Evolutionary conservation across 2,329 filamentous ascomycete species (phyloP).

Genomic region (Xylariaceae sp.): DNA sequence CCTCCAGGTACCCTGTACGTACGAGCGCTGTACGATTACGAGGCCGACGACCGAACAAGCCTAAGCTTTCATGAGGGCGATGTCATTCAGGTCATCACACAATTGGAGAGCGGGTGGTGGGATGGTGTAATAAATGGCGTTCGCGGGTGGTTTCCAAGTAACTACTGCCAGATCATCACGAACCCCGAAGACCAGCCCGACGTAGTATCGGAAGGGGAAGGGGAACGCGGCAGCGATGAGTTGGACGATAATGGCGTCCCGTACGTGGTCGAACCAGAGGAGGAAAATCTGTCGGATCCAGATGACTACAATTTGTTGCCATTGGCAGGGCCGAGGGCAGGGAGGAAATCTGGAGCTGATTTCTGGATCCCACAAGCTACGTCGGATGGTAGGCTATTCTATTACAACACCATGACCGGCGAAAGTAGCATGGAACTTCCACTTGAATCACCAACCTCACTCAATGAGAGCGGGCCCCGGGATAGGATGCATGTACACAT

Average conservation of each 20-base stretch:
- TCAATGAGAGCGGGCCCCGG: slow-evolving; percentile 81
- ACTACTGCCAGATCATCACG: slow-evolving; percentile 90
- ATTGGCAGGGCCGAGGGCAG: slow-evolving; percentile 65
- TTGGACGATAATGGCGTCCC: slow-evolving; percentile 66
- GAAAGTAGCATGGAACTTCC: slow-evolving; percentile 94
- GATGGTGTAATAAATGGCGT: slow-evolving; percentile 97
- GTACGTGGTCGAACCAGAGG: slow-evolving; percentile 72
- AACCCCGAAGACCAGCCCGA: slow-evolving; percentile 76
- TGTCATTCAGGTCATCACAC: slow-evolving; percentile 97
- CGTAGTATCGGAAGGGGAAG: slow-evolving; percentile 58
- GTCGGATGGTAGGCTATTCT: slow-evolving; percentile 88
- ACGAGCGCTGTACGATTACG: slow-evolving; percentile 95
- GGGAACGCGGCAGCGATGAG: slow-evolving; percentile 65
- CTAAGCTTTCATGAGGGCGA: slow-evolving; percentile 96
- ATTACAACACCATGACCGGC: slow-evolving; percentile 97
- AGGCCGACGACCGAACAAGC: slow-evolving; percentile 95
- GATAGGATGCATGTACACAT: slow-evolving; percentile 89
- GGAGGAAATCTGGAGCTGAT: slow-evolving; percentile 78
- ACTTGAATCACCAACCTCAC: slow-evolving; percentile 83
- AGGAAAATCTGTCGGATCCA: slow-evolving; percentile 68
- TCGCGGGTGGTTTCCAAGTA: slow-evolving; percentile 98
- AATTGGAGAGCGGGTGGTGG: slow-evolving; percentile 99
- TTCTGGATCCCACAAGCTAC: slow-evolving; percentile 99
- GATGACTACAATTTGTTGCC: slow-evolving; percentile 67
- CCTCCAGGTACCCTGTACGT: slow-evolving; percentile 82